Evolutionary conservation across 306 rosid species (phyloP), one percentile per base, ranked within the genome.

Genomic region (Malus sylvestris): DNA sequence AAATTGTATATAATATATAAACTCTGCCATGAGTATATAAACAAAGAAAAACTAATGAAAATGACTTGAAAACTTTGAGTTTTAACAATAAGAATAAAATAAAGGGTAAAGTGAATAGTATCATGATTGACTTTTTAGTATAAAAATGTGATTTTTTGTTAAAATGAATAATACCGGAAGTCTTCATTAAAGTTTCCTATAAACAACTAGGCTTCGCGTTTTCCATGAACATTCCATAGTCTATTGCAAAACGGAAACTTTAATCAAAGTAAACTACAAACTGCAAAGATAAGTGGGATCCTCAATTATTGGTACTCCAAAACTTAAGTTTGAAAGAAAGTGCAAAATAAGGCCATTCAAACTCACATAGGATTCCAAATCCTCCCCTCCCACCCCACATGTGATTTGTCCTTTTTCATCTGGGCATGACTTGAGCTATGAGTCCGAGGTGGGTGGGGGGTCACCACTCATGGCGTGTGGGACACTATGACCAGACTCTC

Each of bases 251-350:
- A 65, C 45, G 46, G 12, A 27, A 19, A 74, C 67, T 59, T 52
- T 32, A 46, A 14, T 6, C 4, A 14, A n/a, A 70, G 20, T n/a
- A 30, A 75, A 10, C 13, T n/a, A 38, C 35, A 63, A 62, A 16
- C 52, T n/a, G 12, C 18, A 32, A 15, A 73, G 33, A 20, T n/a
- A 42, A 76, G 70, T 27, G 59, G 62, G 71, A 40, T 58, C 59
- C 70, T 77, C 92, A 84, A 91, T 91, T 86, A 91, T 91, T 91
- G 91, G 89, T 58, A 9, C 60, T 76, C n/a, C 70, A 82, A 38
- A 81, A 73, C 71, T 68, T 53, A 49, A 60, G 77, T 68, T 80
- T 68, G 40, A 13, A 5, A 12, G 25, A 20, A 5, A 18, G 25
- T 49, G 52, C 63, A 66, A 76, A 81, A 78, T 45, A n/a, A 81